Percentiles rank a stretch among this genome's conserved stretches.
Conservation (phyloP, 805 yeast species). For the Starmerella floricola region DNA sequence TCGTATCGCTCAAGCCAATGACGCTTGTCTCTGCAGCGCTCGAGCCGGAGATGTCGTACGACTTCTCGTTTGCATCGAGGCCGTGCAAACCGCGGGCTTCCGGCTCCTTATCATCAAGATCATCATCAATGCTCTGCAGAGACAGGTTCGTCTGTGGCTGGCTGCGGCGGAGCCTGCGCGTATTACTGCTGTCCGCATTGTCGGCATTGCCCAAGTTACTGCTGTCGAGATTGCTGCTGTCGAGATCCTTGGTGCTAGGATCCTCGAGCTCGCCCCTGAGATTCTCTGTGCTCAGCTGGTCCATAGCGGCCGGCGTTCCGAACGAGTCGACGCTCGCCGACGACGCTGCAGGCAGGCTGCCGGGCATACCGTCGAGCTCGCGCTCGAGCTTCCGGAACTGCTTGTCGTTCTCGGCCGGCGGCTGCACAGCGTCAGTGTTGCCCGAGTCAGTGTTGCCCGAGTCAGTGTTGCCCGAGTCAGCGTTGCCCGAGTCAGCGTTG, state of each 20-base stretch:
- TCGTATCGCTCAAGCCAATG: slow-evolving; percentile 12
- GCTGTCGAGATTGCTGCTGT: too few species aligned
- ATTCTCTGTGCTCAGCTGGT: too few species aligned
- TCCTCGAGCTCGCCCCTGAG: too few species aligned
- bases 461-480: too few species aligned
- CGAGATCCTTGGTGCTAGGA: too few species aligned
- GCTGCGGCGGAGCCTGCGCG: slow-evolving; percentile 15
- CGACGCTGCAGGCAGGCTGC: slow-evolving; percentile 4
- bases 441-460: too few species aligned
- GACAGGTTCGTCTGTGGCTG: slow-evolving; percentile 20
- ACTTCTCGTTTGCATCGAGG: not conserved
- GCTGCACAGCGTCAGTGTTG: too few species aligned
- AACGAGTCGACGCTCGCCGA: not conserved
- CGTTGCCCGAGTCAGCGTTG: too few species aligned
- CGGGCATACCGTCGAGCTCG: slow-evolving; percentile 16
- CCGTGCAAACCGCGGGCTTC: not conserved
- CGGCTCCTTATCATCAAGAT: not conserved
- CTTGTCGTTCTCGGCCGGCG: slow-evolving; percentile 1
- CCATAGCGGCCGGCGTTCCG: not conserved
- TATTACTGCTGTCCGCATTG: not conserved
- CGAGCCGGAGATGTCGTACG: slow-evolving; percentile 2
- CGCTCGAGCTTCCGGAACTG: slow-evolving; percentile 7
- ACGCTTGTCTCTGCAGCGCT: slow-evolving; percentile 14
- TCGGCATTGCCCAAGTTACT: not conserved
- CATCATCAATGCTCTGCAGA: slow-evolving; percentile 7